Evolutionary conservation across 192 early-diverging fungal genomes (phyloP), one percentile per base, ranked within the genome.

Genomic region (Coemansia sp.): DNA sequence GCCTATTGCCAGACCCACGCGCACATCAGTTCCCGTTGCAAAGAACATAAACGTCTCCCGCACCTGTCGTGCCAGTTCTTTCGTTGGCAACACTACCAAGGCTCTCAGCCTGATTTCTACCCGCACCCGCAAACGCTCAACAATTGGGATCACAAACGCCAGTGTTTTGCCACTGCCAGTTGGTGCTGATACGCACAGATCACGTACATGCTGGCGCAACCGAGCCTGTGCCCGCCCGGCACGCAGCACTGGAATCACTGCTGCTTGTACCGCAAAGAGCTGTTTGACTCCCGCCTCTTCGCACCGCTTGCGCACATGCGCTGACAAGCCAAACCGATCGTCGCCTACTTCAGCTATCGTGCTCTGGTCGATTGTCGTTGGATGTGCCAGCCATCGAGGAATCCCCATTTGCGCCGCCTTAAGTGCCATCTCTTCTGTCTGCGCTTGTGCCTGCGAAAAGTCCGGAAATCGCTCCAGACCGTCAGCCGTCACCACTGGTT

Each of bases 91-190:
- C 0, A 98, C 87, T 6, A 97, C 80, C 4, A 98, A 72, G 5
- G 93, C 94, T 5, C 96, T 81, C 36, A 97, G 74, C 30, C 94
- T 82, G 6, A 86, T 83, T 4, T 95, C 83, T 17, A 89, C 66
- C 12, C 96, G 83, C 31, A 71, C 63, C 8, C 84, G 81, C 15
- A 98, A 68, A 44, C 87, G 83, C 66, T 89, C 92, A 20, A 97
- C 82, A 51, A 98, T 91, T 1, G 96, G 96, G 14, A 98, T 60
- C 5, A 93, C 93, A 81, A 93, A 98, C 0, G 94, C 93, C 34
- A 98, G 71, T 2, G 96, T 98, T 66, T 98, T 98, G 18, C 96
- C 96, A 45, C 88, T 90, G 28, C 96, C 96, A 0, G 96, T 98
- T 0, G 94, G 89, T 15, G 93, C 90, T 8, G 93, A 94, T 12